A percentile compares a stretch with the other conserved stretches of the same genome.
These are phyloP conservation scores for Acanthamoeba royreba DNA, from an alignment of 208 protist species.

Conservation along the genomic window DNA sequence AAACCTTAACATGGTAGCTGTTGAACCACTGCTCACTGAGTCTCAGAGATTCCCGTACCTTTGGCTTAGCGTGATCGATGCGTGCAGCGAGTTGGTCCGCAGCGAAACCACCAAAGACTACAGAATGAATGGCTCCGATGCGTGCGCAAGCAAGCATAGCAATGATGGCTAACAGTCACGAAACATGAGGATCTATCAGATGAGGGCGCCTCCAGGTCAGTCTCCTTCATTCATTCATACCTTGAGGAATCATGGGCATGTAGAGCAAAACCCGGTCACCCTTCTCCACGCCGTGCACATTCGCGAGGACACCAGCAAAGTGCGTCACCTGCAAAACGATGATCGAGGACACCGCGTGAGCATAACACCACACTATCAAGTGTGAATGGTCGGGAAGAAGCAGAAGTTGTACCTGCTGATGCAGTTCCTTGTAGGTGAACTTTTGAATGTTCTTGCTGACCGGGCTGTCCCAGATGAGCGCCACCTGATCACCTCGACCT, in stretches of 20 bases:
- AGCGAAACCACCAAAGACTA: slow-evolving; percentile 63
- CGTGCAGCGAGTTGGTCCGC: slow-evolving; percentile 49
- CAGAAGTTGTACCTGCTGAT: not conserved
- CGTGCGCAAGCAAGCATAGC: slow-evolving; percentile 50
- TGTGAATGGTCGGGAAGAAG: not conserved
- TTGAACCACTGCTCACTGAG: not conserved
- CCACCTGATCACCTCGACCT: not conserved
- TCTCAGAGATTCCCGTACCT: not conserved
- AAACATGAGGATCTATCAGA: not conserved
- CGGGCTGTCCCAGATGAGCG: slow-evolving; percentile 10
- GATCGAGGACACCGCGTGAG: not conserved
- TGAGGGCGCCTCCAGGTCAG: not conserved
- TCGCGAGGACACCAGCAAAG: not conserved
- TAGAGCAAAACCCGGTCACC: slow-evolving; percentile 48
- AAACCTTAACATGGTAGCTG: not conserved
- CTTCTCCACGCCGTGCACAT: not conserved
- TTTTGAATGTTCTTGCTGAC: not conserved
- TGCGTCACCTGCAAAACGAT: not conserved
- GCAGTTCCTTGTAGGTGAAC: not conserved
- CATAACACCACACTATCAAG: not conserved
- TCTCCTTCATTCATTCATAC: not conserved
- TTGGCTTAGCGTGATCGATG: slow-evolving; percentile 40
- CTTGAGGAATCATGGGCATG: slow-evolving; percentile 55
- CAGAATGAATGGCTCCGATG: slow-evolving; percentile 47
- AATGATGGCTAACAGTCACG: not conserved